These are phyloP conservation scores for Cladophialophora psammophila DNA, from an alignment of 2,329 filamentous ascomycete genomes.

Conservation along the genomic window DNA sequence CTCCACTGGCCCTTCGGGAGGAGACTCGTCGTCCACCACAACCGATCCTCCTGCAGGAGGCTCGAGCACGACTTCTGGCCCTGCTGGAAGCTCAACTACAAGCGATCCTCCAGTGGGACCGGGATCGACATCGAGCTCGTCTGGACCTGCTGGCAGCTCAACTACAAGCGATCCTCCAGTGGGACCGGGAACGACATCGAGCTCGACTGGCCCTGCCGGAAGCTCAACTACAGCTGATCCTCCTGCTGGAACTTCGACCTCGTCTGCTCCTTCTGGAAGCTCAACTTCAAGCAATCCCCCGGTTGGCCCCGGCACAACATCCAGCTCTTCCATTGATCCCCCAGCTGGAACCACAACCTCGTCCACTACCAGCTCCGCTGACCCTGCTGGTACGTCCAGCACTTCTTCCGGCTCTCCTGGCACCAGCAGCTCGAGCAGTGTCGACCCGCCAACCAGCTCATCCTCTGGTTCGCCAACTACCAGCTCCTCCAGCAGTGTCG, in stretches of 20 bases:
- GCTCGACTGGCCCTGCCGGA: no score
- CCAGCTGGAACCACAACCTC: not conserved
- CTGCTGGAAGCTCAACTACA: not conserved
- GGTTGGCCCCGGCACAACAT: not conserved
- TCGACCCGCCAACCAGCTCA: no score
- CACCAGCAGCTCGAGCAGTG: not conserved
- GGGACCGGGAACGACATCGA: no score
- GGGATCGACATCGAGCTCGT: not conserved
- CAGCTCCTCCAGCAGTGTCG: not conserved
- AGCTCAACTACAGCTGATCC: not conserved
- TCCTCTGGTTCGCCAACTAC: no score
- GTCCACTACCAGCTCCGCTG: not conserved
- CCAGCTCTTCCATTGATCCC: not conserved
- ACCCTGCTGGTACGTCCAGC: slow-evolving; percentile 8
- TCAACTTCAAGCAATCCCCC: not conserved
- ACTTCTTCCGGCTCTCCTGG: slow-evolving; percentile 13
- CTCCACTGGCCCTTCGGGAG: not conserved
- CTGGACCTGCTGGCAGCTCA: not conserved
- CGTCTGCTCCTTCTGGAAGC: not conserved
- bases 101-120: not conserved
- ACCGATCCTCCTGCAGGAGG: not conserved
- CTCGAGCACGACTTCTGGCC: not conserved
- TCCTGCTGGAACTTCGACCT: not conserved
- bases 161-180: not conserved
- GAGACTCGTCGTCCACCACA: not conserved